Base-by-base conservation (phyloP, 805 yeast species). In the Metschnikowia aberdeeniae region DNA sequence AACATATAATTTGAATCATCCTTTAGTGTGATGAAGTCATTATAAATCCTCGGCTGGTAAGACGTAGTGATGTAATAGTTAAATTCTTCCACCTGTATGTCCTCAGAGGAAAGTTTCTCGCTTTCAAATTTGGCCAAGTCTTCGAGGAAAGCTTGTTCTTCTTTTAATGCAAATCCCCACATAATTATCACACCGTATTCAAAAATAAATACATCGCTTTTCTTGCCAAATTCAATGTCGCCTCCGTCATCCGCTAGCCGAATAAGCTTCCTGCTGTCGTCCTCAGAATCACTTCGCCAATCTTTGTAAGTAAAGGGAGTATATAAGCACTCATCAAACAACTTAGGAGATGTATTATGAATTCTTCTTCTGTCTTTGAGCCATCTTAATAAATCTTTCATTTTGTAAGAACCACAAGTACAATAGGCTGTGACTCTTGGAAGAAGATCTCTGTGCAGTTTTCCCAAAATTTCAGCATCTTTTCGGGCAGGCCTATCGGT, bases 341-440 rank as follows among this genome's bases (percentile, higher is more conserved):
- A 66, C 55, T 86, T 87, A 1, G 98, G 97, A 53, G 81, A 81
- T 0, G 93, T 82, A 31, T 89, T 84, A 58, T 84, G 86, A 1
- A 77, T 70, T 49, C 86, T 69, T 59, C 81, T 86, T 19, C 89
- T 76, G 40, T 88, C 93, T 57, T 84, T 82, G 42, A 93, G 67
- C 90, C 96, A 92, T 57, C 92, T 72, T 39, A 85, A 73, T 34
- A 93, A 69, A 40, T 89, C 97, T 55, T 85, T 80, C 95, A 93
- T 87, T 53, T 80, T 81, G 60, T 90, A 93, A 20, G 93, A 81
- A 27, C 97, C 90, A 24, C 97, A 89, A 0, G 98, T 92, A 66
- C 98, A 92, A 61, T 89, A 93, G 3, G 97, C 96, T 0, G 98
- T 92, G 1, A 90, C 97, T 50, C 99, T 72, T 3, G 99, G 98